A percentile compares a stretch with the other conserved stretches of the same genome.
These are phyloP conservation scores for Wickerhamomyces subpelliculosus DNA, from an alignment of 805 yeast species.

Conservation along the genomic window DNA sequence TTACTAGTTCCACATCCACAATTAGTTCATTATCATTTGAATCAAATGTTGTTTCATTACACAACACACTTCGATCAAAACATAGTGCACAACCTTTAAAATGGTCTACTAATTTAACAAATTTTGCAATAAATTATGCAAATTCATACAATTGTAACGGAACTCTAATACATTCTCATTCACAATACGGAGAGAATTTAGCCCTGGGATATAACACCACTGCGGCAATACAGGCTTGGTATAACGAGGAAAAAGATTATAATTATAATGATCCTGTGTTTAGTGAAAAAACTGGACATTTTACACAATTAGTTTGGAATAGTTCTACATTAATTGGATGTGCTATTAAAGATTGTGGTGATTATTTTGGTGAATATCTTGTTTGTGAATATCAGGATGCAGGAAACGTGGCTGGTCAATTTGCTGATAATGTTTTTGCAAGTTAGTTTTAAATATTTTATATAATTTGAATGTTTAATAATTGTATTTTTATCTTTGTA, in stretches of 20 bases:
- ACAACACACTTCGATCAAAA: slow-evolving; percentile 48
- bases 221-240: slow-evolving; percentile 72
- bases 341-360: slow-evolving; percentile 53
- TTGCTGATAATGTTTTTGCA: slow-evolving; percentile 26
- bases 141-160: slow-evolving; percentile 49
- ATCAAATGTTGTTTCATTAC: slow-evolving; percentile 37
- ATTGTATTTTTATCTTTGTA: too few relatives aligned
- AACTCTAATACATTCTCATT: slow-evolving; percentile 53
- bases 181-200: slow-evolving; percentile 71
- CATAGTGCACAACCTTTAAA: slow-evolving; percentile 44
- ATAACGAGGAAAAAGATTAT: slow-evolving; percentile 51
- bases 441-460: too few relatives aligned
- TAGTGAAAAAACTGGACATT: slow-evolving; percentile 57
- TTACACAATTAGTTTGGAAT: slow-evolving; percentile 77
- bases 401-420: slow-evolving; percentile 53
- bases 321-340: slow-evolving; percentile 60
- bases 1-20: neutral
- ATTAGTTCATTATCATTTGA: slow-evolving; percentile 1
- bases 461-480: too few relatives aligned
- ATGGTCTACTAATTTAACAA: slow-evolving; percentile 51
- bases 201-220: slow-evolving; percentile 62
- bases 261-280: slow-evolving; percentile 43
- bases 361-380: slow-evolving; percentile 45
- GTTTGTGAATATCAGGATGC: slow-evolving; percentile 64
- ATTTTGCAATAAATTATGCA: slow-evolving; percentile 53